Evolutionary conservation across 495 filamentous ascomycete genomes (phyloP), one percentile per base, ranked within the genome.

Genomic region (Staphylotrichum longicolle): DNA sequence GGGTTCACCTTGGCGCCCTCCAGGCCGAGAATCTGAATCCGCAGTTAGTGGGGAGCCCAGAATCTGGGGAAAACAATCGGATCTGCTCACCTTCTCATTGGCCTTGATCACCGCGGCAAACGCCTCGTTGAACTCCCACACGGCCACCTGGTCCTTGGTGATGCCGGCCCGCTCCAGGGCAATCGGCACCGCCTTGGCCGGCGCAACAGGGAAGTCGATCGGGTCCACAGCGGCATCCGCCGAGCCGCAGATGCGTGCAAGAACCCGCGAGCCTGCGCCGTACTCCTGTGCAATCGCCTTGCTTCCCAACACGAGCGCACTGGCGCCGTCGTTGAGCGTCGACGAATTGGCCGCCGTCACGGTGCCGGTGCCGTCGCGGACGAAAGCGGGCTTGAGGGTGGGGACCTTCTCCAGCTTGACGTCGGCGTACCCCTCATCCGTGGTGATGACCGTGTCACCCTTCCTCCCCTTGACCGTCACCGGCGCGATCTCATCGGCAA

Each of bases 91-190:
- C 86, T 94, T 89, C 68, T 91, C 88, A 66, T 96, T 97, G 8
- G 93, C 93, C 73, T 93, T 92, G 74, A 96, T 96, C 12, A 97
- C 93, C 0, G 90, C 93, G 12, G 93, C 93, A 72, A 98, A 98
- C 0, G 94, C 94, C 72, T 98, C 94, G 73, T 98, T 98, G 75
- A 98, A 94, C 74, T 98, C 94, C 93, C 93, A 97, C 3, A 96
- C 76, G 3, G 92, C 86, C 27, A 98, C 89, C 66, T 98, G 88
- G 32, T 94, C 86, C 75, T 90, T 88, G 51, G 83, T 88, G 63
- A 98, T 91, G 7, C 93, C 92, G 3, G 94, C 94, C 56, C 91
- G 84, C 70, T 88, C 83, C 48, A 98, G 77, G n/a, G 91, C 92
- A 66, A 95, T 86, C 3, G 93, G 91, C 2, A 98, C 93, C 0